Base-by-base conservation (phyloP, 306 rosid genomes). In the Spatholobus suberectus region DNA sequence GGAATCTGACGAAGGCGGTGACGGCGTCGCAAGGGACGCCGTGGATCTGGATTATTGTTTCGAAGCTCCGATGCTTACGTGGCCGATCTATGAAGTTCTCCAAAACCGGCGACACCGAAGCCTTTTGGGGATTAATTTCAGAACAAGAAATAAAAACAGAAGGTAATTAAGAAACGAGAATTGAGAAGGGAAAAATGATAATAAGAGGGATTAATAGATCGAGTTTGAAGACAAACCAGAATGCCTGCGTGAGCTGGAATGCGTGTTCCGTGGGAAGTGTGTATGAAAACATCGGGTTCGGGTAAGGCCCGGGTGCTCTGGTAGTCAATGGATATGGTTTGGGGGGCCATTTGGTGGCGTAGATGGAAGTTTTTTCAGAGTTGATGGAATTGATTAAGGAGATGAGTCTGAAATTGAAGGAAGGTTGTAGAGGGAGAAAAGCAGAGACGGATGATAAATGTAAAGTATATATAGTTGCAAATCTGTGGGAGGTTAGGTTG, bases 11-110 rank as follows among this genome's bases (percentile, higher is more conserved):
- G 82, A 96, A 96, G 49, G 93, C 85, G 37, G 89, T 61, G 58
- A 91, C 93, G 83, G 99, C 96, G 20, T 88, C 89, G 46, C 80
- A 21, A 7, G 99, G 99, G 26, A 96, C 99, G 58, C 99, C 99
- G 81, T 83, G 91, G 26, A 96, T 92, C 76, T 86, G 91, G 70
- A 96, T 90, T 55, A 90, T 78, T 75, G 78, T 76, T 71, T 87
- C 90, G 71, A 89, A 90, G 87, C 89, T 84, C 29, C 93, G 89
- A 58, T 89, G 88, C 86, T 90, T 92, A 8, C 85, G 82, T 14
- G 98, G 97, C 55, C 85, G 92, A 62, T 91, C 92, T 8, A 96
- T 88, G 20, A 90, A 75, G 65, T 83, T 94, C 70, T 92, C 97
- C 46, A 94, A 76, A 6, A 96, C 96, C 73, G 97, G 97, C 20